Conservation (phyloP, 495 filamentous ascomycete genomes). For the Hypoxylon intermedium region DNA sequence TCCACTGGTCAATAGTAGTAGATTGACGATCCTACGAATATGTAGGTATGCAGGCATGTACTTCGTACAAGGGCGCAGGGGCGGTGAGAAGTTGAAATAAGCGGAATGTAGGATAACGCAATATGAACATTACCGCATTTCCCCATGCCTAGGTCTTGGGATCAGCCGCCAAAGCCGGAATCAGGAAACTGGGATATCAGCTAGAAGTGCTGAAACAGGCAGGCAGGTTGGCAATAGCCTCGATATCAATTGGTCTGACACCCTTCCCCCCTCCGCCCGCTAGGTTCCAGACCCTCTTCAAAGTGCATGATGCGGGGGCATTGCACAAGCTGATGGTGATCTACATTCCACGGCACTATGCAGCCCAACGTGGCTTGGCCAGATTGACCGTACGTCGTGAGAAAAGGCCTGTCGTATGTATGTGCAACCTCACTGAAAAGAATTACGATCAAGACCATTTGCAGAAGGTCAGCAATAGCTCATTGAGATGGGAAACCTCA, state of each 20-base stretch:
- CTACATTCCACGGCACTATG: slow-evolving; percentile 31
- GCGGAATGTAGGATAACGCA: slow-evolving; percentile 39
- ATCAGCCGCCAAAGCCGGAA: slow-evolving; percentile 33
- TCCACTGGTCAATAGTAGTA: slow-evolving; percentile 21
- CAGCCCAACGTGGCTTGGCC: slow-evolving; percentile 15
- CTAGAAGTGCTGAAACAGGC: slow-evolving; percentile 35
- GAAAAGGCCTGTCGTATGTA: slow-evolving; percentile 1
- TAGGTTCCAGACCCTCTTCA: slow-evolving; percentile 31
- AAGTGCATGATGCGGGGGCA: slow-evolving; percentile 32
- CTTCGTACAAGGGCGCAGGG: slow-evolving; percentile 29
- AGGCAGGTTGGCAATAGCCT: slow-evolving; percentile 32
- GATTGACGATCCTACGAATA: slow-evolving; percentile 28
- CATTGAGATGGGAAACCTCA: background rate
- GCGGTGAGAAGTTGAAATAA: slow-evolving; percentile 35
- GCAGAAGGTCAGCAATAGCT: slow-evolving; percentile 4
- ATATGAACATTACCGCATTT: slow-evolving; percentile 35
- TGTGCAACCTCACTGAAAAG: slow-evolving; percentile 3
- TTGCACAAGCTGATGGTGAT: slow-evolving; percentile 35
- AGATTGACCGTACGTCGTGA: slow-evolving; percentile 22
- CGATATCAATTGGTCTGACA: slow-evolving; percentile 25
- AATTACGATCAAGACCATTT: background rate
- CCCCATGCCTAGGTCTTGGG: slow-evolving; percentile 39
- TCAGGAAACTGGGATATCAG: slow-evolving; percentile 29
- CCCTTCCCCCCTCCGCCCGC: slow-evolving; percentile 8
- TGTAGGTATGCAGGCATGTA: slow-evolving; percentile 15